Percentiles rank a stretch among this genome's conserved stretches.
phyloP scores from a whole-genome alignment of 2,329 filamentous ascomycete species.

The Xylaria sp. region DNA sequence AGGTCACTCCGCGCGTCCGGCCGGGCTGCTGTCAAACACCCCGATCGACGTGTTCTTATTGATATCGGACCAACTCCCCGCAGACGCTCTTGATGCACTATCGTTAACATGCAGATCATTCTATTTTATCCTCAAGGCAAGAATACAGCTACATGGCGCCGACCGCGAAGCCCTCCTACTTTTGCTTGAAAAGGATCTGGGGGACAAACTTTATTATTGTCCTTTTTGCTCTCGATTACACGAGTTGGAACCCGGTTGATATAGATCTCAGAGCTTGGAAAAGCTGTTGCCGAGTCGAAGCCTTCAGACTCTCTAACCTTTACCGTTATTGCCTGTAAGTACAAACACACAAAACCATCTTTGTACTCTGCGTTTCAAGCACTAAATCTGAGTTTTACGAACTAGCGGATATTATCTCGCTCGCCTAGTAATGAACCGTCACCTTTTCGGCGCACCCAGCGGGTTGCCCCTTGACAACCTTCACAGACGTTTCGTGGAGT shows the following conservation, averaged over 20 bases:
- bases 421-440: conserved; percentile 21
- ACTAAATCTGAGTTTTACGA: background rate
- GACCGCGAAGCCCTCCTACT: conserved; percentile 3
- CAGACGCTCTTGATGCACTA: background rate
- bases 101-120: conserved; percentile 7
- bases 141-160: background rate
- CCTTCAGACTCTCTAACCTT: background rate
- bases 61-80: background rate
- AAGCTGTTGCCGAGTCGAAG: conserved; percentile 9
- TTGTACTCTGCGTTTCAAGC: conserved; percentile 15
- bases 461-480: conserved; percentile 18
- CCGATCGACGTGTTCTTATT: conserved; percentile 8
- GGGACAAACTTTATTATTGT: conserved; percentile 13
- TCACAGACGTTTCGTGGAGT: conserved; percentile 13
- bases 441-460: conserved; percentile 14
- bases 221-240: conserved; percentile 14
- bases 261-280: background rate
- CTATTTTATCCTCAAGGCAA: background rate
- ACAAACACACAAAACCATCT: background rate
- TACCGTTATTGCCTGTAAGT: background rate
- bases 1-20: background rate
- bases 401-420: conserved; percentile 14
- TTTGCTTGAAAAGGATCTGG: conserved; percentile 17
- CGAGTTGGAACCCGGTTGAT: conserved; percentile 2
- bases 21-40: background rate